These are phyloP conservation scores for Elaeagnus macrophylla DNA, from an alignment of 306 rosid species.

Conservation along the genomic window DNA sequence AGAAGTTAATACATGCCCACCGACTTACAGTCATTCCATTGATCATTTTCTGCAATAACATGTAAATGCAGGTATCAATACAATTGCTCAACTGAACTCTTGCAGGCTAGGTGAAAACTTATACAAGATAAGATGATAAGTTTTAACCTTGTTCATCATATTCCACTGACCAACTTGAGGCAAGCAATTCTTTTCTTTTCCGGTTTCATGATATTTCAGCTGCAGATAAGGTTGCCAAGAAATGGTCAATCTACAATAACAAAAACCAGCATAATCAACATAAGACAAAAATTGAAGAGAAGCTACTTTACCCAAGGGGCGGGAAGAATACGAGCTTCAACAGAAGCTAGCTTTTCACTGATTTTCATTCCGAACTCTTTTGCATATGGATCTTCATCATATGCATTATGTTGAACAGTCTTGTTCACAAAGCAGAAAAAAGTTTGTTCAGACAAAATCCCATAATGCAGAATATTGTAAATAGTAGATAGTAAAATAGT, in stretches of 20 bases:
- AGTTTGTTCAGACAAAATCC: neutral
- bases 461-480: too few species aligned
- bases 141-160: neutral
- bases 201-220: slow-evolving; percentile 91
- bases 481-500: too few species aligned
- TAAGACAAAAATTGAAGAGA: slow-evolving; percentile 11
- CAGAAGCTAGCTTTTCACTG: slow-evolving; percentile 83
- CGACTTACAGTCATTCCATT: slow-evolving; percentile 92
- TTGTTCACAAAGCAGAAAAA: slow-evolving; percentile 16
- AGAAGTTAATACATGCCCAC: slow-evolving; percentile 96
- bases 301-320: slow-evolving; percentile 77
- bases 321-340: slow-evolving; percentile 94
- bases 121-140: neutral
- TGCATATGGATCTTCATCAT: slow-evolving; percentile 88
- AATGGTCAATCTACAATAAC: neutral
- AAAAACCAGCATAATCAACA: neutral
- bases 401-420: slow-evolving; percentile 83
- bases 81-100: too few species aligned
- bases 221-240: slow-evolving; percentile 19
- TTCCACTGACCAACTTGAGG: neutral
- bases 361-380: slow-evolving; percentile 85
- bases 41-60: slow-evolving; percentile 76
- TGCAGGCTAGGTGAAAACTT: neutral
- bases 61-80: slow-evolving; percentile 8
- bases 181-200: slow-evolving; percentile 51